phyloP scores from a whole-genome alignment of 1,284 basidiomycete species.

The Serendipita sp. region DNA sequence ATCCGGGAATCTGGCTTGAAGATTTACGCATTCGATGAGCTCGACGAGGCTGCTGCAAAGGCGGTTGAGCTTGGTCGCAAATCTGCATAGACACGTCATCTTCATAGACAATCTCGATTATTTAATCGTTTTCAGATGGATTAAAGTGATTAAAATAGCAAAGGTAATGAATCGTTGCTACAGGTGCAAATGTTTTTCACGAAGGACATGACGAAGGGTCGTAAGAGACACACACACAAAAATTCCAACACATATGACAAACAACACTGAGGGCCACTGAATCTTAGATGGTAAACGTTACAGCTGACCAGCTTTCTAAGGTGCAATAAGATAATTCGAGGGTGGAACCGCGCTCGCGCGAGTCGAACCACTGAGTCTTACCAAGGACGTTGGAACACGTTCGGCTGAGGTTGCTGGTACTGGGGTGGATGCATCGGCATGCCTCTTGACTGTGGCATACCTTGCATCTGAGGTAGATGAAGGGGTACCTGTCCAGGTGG shows the following conservation, averaged over 20 bases:
- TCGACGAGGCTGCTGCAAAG: conserved; percentile 74
- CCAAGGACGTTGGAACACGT: not conserved
- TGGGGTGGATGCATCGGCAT: not conserved
- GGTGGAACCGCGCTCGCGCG: not conserved
- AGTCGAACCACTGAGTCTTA: not conserved
- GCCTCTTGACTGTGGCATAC: not conserved
- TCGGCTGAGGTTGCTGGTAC: not conserved
- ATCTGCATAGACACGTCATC: conserved; percentile 6
- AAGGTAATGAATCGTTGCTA: not conserved
- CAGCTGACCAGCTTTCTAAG: not conserved
- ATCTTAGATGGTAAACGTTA: not conserved
- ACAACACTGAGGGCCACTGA: not conserved
- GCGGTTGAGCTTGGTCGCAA: conserved; percentile 56
- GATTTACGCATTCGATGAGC: conserved; percentile 78
- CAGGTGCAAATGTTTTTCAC: not conserved
- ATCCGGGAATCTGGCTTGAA: conserved; percentile 85
- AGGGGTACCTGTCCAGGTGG: not conserved
- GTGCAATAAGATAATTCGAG: not conserved
- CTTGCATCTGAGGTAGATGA: not conserved
- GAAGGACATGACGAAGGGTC: not conserved
- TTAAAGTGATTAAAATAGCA: conserved; percentile 2
- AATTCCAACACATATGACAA: not conserved
- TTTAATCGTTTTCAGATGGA: conserved; percentile 5
- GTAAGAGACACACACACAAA: not conserved
- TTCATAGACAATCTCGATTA: conserved; percentile 2